Conservation (phyloP, 2,329 filamentous ascomycete genomes). For the Sporothrix brasiliensis region DNA sequence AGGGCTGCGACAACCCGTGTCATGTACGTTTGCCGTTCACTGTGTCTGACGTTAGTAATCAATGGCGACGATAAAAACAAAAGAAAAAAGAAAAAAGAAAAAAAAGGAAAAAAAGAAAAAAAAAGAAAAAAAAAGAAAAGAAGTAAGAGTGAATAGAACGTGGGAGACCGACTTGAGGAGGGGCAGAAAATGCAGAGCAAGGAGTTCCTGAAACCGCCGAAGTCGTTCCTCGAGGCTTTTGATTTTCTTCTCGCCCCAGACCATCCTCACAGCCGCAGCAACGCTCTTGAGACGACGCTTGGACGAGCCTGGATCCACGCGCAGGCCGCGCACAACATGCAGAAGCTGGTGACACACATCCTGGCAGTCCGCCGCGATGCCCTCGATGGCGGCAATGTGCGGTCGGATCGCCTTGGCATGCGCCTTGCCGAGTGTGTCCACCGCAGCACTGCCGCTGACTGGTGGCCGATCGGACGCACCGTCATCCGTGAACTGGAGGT, state of each 20-base stretch:
- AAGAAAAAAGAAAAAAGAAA: too few relatives aligned
- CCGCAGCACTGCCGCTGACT: not conserved
- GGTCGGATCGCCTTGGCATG: not conserved
- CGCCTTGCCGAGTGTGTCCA: not conserved
- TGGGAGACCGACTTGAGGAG: conserved; percentile 11
- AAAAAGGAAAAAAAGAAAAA: too few relatives aligned
- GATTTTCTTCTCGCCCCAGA: not conserved
- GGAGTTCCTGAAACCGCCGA: conserved; percentile 12
- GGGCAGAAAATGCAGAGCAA: conserved; percentile 17
- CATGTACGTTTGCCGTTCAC: conserved; percentile 14
- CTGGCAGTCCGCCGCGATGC: not conserved
- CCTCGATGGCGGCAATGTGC: not conserved
- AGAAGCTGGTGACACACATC: not conserved
- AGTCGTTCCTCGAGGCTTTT: conserved; percentile 13
- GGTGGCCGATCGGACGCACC: not conserved
- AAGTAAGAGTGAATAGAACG: not conserved
- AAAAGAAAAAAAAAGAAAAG: too few relatives aligned
- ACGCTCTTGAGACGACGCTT: not conserved
- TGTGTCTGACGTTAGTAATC: not conserved
- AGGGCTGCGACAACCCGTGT: not conserved
- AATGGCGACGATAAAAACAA: too few relatives aligned
- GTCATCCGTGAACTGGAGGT: not conserved
- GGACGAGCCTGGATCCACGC: not conserved
- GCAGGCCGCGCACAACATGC: not conserved
- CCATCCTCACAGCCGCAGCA: not conserved